Conservation (phyloP, 108 stramenopile genomes). For the Mayamaea pseudoterrestris region DNA sequence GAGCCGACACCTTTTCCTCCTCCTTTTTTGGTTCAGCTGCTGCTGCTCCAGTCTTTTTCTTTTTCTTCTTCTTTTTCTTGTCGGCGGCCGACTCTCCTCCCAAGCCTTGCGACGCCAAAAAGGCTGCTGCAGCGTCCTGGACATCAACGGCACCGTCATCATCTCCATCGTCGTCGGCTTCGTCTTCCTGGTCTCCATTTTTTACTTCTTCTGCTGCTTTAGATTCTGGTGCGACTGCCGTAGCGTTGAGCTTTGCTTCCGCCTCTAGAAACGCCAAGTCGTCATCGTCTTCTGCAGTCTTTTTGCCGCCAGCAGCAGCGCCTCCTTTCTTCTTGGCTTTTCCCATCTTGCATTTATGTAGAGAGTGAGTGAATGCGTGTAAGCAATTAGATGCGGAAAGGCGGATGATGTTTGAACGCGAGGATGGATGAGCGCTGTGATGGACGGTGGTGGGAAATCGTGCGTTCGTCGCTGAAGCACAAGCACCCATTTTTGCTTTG, state of each 20-base stretch:
- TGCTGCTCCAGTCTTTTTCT: slow-evolving; percentile 73
- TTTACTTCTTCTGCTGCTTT: neutral
- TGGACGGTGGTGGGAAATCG: no score
- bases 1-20: slow-evolving; percentile 58
- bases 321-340: slow-evolving; percentile 7
- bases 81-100: slow-evolving; percentile 32
- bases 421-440: no score
- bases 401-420: no score
- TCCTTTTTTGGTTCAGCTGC: slow-evolving; percentile 31
- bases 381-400: no score
- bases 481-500: no score
- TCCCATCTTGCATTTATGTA: no score
- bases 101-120: slow-evolving; percentile 64
- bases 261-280: slow-evolving; percentile 11
- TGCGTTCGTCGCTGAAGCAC: no score
- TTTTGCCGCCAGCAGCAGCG: neutral
- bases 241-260: slow-evolving; percentile 3
- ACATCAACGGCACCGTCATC: neutral
- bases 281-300: slow-evolving; percentile 14
- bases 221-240: neutral
- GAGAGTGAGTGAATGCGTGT: no score
- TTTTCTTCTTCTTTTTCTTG: slow-evolving; percentile 62
- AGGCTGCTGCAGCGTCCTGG: slow-evolving; percentile 71
- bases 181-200: neutral
- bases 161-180: neutral